A percentile compares a stretch with the other conserved stretches of the same genome.
These are phyloP conservation scores for Euphorbia peplus DNA, from an alignment of 345 rosid genomes.

Conservation along the genomic window DNA sequence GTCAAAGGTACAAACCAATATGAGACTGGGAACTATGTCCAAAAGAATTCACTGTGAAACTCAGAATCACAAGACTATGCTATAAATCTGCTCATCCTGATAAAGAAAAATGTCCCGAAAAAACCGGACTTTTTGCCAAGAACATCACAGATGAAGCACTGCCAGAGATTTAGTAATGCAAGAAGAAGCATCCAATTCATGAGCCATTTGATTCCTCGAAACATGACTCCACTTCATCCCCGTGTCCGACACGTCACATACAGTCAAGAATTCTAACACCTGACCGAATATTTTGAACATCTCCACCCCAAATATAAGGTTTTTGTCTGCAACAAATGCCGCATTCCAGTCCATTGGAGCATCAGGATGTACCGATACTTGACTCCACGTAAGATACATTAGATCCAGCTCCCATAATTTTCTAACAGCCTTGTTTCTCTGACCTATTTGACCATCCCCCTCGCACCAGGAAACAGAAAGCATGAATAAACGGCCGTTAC, in stretches of 20 bases:
- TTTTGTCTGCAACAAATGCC: slow-evolving; percentile 70
- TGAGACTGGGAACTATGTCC: no score
- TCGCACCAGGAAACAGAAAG: slow-evolving; percentile 98
- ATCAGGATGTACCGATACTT: slow-evolving; percentile 87
- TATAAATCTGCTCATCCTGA: slow-evolving; percentile 15
- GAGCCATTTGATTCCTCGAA: slow-evolving; percentile 70
- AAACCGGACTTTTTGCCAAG: slow-evolving; percentile 8
- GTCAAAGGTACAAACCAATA: slow-evolving; percentile 14
- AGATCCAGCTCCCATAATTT: slow-evolving; percentile 97
- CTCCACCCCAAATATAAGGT: slow-evolving; percentile 75
- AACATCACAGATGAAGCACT: slow-evolving; percentile 56
- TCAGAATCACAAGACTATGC: slow-evolving; percentile 11
- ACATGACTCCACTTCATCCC: slow-evolving; percentile 69
- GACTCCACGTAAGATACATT: slow-evolving; percentile 71
- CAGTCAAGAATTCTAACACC: slow-evolving; percentile 74
- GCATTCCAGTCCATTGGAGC: slow-evolving; percentile 99
- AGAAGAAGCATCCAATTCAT: slow-evolving; percentile 73
- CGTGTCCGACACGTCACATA: slow-evolving; percentile 44
- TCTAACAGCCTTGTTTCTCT: slow-evolving; percentile 91
- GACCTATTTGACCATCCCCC: slow-evolving; percentile 93
- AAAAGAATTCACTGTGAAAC: slow-evolving; percentile 26
- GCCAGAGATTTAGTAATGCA: slow-evolving; percentile 81
- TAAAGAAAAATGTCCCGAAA: slow-evolving; percentile 8
- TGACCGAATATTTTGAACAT: slow-evolving; percentile 99
- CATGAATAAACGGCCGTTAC: slow-evolving; percentile 69